Evolutionary conservation across 805 yeast genomes (phyloP), one percentile per base, ranked within the genome.

Genomic region (Tetrapisispora fleetii): DNA sequence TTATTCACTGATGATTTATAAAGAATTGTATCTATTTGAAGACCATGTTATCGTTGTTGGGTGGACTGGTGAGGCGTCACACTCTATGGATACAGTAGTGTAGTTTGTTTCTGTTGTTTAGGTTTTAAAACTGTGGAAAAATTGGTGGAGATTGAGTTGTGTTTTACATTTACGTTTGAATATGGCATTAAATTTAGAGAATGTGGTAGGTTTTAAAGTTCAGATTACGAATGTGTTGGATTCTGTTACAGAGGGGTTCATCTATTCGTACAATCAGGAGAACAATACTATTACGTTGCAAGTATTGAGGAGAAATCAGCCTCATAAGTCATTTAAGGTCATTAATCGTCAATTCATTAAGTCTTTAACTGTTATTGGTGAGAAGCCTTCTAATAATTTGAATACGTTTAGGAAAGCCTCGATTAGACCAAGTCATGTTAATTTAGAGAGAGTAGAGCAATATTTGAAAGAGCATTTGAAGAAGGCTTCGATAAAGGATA

Each of bases 141-240:
- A 8, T 24, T 24, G 28, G 28, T 6, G 28, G 8, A 24, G 8
- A 8, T 24, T 24, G 28, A 8, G 28, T 8, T 6, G 35, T 4
- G 5, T 6, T 32, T 14, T 32, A 14, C n/a, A 14, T 6, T 11
- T 14, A 13, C 10, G 4, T 37, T 7, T 19, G 17, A 38, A 4
- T 22, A 64, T 63, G 67, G 60, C 60, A 52, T 45, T 58, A 19
- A 61, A 51, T 51, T 54, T 62, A 37, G 64, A 64, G 30, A 55
- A 58, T 40, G 50, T 62, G 21, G 43, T 63, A 7, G 69, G 69
- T 28, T 60, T 60, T 40, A 74, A 80, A 56, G 85, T 85, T 50
- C 78, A 72, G 58, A 70, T 84, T 46, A 75, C 77, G 13, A 85
- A 85, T 45, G 67, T 75, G 7, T 67, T 79, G 42, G 87, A 83